Evolutionary conservation across 2,329 filamentous ascomycete species (phyloP).

Genomic region (Trichoderma sp.): DNA sequence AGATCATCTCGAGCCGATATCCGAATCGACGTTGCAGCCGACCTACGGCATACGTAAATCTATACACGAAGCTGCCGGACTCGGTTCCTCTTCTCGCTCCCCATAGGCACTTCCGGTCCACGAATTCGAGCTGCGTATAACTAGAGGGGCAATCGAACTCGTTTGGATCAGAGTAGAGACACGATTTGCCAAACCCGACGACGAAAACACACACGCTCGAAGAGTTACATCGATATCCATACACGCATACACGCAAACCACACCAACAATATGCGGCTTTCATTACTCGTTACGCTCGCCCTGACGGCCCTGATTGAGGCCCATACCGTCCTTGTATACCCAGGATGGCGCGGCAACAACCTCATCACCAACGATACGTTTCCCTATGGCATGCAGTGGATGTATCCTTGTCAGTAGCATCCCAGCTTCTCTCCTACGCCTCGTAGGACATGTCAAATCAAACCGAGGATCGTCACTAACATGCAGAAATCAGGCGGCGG

Average conservation of each 20-base stretch:
- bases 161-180: neutral
- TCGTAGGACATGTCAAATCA: neutral
- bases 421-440: neutral
- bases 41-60: neutral
- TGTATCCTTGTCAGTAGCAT: slow-evolving; percentile 78
- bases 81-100: neutral
- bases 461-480: neutral
- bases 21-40: neutral
- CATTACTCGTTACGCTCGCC: slow-evolving; percentile 47
- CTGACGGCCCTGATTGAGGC: slow-evolving; percentile 57
- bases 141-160: neutral
- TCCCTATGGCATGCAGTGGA: slow-evolving; percentile 93
- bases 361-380: slow-evolving; percentile 76
- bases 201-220: neutral
- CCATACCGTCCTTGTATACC: slow-evolving; percentile 86
- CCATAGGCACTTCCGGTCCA: neutral
- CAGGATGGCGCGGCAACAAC: slow-evolving; percentile 85
- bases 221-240: neutral
- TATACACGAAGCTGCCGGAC: neutral
- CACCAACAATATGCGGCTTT: slow-evolving; percentile 49
- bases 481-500: slow-evolving; percentile 70
- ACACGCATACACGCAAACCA: neutral
- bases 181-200: neutral
- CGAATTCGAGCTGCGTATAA: no score
- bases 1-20: neutral